phyloP scores from a whole-genome alignment of 2,329 filamentous ascomycete genomes.

The Hymenoscyphus linearis region DNA sequence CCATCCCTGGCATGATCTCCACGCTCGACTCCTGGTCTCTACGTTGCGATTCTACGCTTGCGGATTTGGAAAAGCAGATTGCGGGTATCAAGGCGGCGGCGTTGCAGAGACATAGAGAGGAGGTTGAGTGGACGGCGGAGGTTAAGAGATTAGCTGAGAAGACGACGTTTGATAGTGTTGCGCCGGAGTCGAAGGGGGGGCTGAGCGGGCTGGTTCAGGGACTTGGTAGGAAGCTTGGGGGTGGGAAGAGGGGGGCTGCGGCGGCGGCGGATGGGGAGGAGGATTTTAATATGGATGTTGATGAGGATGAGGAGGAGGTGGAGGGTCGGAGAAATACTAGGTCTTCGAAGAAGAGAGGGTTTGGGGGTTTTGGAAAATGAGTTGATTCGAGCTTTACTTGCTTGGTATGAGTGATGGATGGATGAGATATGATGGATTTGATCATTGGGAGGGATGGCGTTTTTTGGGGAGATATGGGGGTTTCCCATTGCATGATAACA shows the following conservation, averaged over 20 bases:
- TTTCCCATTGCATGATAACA: neutral
- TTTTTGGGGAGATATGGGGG: neutral
- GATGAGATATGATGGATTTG: neutral
- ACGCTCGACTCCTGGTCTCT: constrained; percentile 69
- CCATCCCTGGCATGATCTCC: constrained; percentile 61
- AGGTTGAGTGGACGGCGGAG: constrained; percentile 28
- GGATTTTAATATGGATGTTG: constrained; percentile 35
- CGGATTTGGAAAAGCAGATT: constrained; percentile 72
- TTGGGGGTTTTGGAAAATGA: constrained; percentile 8
- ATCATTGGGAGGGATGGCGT: neutral
- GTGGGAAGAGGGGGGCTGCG: constrained; percentile 9
- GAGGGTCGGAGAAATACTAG: constrained; percentile 42
- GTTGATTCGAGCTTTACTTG: neutral
- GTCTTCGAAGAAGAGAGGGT: constrained; percentile 48
- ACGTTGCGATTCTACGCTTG: constrained; percentile 71
- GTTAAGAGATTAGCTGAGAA: constrained; percentile 30
- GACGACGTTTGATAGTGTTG: constrained; percentile 44
- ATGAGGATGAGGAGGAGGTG: constrained; percentile 51
- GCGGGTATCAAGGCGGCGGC: constrained; percentile 57
- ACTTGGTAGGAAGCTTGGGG: constrained; percentile 19
- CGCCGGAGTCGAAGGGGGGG: constrained; percentile 23
- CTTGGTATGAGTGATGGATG: constrained; percentile 2
- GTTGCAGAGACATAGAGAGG: constrained; percentile 41
- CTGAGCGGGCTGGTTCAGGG: constrained; percentile 33
- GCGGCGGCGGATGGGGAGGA: constrained; percentile 40